phyloP scores from a whole-genome alignment of 1,284 basidiomycete species.

The Sanghuangporus weigelae region DNA sequence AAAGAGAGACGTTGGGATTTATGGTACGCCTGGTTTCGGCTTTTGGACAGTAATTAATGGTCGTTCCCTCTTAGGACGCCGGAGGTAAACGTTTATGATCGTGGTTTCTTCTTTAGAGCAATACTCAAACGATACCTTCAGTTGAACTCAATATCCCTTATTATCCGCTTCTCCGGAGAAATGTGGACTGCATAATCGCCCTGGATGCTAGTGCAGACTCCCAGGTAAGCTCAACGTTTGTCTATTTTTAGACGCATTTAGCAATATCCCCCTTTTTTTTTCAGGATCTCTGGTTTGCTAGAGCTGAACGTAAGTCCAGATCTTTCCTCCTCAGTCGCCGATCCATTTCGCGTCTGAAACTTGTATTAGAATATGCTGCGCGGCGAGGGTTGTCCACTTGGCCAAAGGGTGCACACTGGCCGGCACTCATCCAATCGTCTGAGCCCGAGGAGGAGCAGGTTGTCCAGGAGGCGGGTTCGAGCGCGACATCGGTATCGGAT shows the following conservation, averaged over 20 bases:
- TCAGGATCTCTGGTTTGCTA: slow-evolving; percentile 36
- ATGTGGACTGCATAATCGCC: slow-evolving; percentile 37
- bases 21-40: slow-evolving; percentile 24
- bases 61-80: slow-evolving; percentile 27
- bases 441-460: slow-evolving; percentile 9
- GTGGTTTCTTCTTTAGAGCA: neutral
- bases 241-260: neutral
- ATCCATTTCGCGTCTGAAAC: neutral
- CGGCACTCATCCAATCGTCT: slow-evolving; percentile 21
- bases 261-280: neutral
- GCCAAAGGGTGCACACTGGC: slow-evolving; percentile 33
- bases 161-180: slow-evolving; percentile 32
- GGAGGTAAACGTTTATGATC: slow-evolving; percentile 23
- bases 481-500: neutral
- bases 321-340: neutral
- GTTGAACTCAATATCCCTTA: slow-evolving; percentile 38
- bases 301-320: slow-evolving; percentile 29
- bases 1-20: slow-evolving; percentile 33
- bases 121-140: slow-evolving; percentile 4
- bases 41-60: neutral
- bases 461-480: slow-evolving; percentile 10
- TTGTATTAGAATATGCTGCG: slow-evolving; percentile 30
- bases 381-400: slow-evolving; percentile 31
- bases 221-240: slow-evolving; percentile 24
- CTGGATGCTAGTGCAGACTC: slow-evolving; percentile 38